Evolutionary conservation across 2,329 filamentous ascomycete genomes (phyloP).

Genomic region (Xylariaceae sp.): DNA sequence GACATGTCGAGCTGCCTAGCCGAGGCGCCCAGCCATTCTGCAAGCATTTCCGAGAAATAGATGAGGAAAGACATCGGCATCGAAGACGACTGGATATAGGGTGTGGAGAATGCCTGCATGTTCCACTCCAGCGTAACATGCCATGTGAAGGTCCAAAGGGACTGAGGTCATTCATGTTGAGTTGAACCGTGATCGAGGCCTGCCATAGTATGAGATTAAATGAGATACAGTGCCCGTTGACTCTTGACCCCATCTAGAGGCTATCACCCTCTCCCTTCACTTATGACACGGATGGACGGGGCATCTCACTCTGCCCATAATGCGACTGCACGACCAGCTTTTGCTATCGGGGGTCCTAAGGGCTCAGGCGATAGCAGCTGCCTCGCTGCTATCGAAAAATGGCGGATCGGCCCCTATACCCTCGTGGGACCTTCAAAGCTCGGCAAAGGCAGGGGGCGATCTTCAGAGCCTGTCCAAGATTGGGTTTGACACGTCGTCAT

Average conservation of each 20-base stretch:
- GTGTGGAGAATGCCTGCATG: conserved; percentile 8
- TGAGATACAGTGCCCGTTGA: too few relatives aligned
- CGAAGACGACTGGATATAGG: neutral
- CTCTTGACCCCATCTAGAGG: neutral
- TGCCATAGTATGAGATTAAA: neutral
- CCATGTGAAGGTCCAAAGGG: conserved; percentile 4
- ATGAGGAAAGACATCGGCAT: neutral
- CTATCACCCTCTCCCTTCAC: neutral
- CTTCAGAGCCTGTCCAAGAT: conserved; percentile 36
- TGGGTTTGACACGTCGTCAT: conserved; percentile 42
- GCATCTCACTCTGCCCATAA: conserved; percentile 12
- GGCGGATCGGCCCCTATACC: conserved; percentile 31
- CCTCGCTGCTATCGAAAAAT: conserved; percentile 17
- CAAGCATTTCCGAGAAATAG: neutral
- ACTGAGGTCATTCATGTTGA: conserved; percentile 1
- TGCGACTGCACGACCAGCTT: conserved; percentile 12
- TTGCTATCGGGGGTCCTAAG: conserved; percentile 16
- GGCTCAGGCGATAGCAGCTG: conserved; percentile 6
- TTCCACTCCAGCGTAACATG: conserved; percentile 15
- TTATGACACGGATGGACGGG: conserved; percentile 1
- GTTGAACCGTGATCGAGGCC: neutral
- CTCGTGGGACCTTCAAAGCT: conserved; percentile 46
- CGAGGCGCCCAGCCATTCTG: neutral
- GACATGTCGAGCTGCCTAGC: conserved; percentile 5
- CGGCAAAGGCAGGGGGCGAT: conserved; percentile 32